These are phyloP conservation scores for Hypoxylon crocopeplum DNA, from an alignment of 495 filamentous ascomycete genomes.

Conservation along the genomic window DNA sequence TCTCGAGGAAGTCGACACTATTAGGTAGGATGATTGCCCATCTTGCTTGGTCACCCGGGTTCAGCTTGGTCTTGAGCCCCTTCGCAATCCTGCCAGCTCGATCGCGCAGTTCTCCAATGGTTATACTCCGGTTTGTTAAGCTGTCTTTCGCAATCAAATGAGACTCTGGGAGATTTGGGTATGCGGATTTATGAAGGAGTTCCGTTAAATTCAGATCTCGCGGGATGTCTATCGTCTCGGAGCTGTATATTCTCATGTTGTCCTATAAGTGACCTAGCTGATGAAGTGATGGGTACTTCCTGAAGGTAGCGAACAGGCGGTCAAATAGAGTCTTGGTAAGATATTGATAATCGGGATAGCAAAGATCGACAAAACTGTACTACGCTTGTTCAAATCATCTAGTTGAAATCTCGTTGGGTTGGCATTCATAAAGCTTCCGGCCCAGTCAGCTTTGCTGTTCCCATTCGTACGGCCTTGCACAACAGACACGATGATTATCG, in stretches of 20 bases:
- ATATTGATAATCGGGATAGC: too few species aligned
- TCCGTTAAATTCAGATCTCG: conserved; percentile 45
- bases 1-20: conserved; percentile 46
- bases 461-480: not conserved
- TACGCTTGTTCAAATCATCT: too few species aligned
- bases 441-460: too few species aligned
- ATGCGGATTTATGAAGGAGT: conserved; percentile 42
- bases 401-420: not conserved
- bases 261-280: not conserved
- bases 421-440: not conserved
- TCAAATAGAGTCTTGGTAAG: not conserved
- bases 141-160: conserved; percentile 48
- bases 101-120: conserved; percentile 43
- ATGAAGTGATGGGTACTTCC: not conserved
- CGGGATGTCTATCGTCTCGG: conserved; percentile 40
- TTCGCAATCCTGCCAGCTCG: conserved; percentile 45
- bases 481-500: not conserved
- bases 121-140: conserved; percentile 46
- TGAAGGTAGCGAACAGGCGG: not conserved
- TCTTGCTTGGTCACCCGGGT: conserved; percentile 37
- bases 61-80: conserved; percentile 36
- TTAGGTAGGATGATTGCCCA: conserved; percentile 48
- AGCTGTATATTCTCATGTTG: conserved; percentile 44
- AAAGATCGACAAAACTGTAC: too few species aligned
- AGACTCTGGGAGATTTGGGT: conserved; percentile 39